Evolutionary conservation across 2,329 filamentous ascomycete genomes (phyloP), one percentile per base, ranked within the genome.

Genomic region (Fusarium virguliforme): DNA sequence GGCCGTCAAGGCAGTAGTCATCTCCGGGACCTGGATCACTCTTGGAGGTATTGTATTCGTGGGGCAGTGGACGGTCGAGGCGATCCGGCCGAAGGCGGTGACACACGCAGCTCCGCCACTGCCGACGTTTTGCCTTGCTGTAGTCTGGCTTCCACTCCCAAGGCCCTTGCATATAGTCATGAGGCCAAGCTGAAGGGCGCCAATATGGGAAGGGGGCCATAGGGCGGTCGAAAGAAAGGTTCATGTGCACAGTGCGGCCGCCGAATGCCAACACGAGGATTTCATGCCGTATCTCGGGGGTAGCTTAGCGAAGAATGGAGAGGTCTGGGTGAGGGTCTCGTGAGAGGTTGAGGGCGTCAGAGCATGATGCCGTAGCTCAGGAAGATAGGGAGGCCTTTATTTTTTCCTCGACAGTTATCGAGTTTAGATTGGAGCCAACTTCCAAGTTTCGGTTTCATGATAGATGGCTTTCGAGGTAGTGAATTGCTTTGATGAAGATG

Each of bases 51-150:
- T 1, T 15, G 6, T 6, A 10, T 15, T 3, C 22, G 9, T 13
- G 0, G 0, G 18, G 6, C 12, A 32, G 4, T 8, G 10, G 8
- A 15, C n/a, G 26, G 1, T 32, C 28, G n/a, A 1, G 37, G 37
- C 0, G 26, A 28, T 0, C 35, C 10, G 54, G 54, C 13, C 2
- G 60, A 3, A 40, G 12, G 0, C 64, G 58, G 30, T 67, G 65
- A 6, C 65, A 68, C 12, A 65, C 50, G 1, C 63, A 67, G 1
- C 65, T 60, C 1, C 65, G 46, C 64, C 65, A 68, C 0, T 63
- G 48, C 65, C 65, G 67, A 0, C 4, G 34, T 9, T 24, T 68
- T 0, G 63, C 53, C 3, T 8, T 24, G 15, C 1, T 28, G 9
- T 0, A 13, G 7, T 67, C 56, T 1, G 62, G 1, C 5, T 30